Evolutionary conservation across 106 monocot species (phyloP).

Genomic region (Agapanthus africanus): DNA sequence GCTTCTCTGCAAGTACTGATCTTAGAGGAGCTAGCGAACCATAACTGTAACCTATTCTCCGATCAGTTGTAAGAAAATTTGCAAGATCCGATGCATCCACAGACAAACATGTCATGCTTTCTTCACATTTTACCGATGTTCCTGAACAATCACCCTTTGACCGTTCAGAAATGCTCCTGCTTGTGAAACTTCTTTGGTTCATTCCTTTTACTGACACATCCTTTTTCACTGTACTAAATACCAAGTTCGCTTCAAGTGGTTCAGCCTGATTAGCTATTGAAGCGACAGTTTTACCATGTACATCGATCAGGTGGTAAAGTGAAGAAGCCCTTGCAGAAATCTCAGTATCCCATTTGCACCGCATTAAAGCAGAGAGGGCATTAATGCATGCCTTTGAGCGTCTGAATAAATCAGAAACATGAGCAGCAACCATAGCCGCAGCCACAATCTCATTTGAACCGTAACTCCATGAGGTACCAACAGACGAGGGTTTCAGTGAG

Average conservation of each 20-base stretch:
- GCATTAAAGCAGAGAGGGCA: conserved; percentile 78
- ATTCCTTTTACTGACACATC: conserved; percentile 25
- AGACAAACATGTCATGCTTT: conserved; percentile 45
- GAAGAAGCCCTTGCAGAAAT: conserved; percentile 83
- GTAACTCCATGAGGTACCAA: conserved; percentile 95
- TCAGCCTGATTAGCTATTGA: conserved; percentile 86
- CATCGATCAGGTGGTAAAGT: conserved; percentile 90
- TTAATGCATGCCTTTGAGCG: conserved; percentile 89
- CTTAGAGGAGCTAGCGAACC: conserved; percentile 55
- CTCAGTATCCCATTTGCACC: conserved; percentile 88
- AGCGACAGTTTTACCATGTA: conserved; percentile 89
- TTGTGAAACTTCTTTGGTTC: conserved; percentile 13
- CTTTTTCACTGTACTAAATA: conserved; percentile 24
- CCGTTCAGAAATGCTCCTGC: conserved; percentile 12
- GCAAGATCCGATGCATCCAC: conserved; percentile 85
- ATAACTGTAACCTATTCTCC: conserved; percentile 53
- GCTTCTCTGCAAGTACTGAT: conserved; percentile 71
- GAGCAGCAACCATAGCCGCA: conserved; percentile 99
- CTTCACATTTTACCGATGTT: conserved; percentile 17
- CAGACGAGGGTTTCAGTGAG: conserved; percentile 91
- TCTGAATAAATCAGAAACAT: conserved; percentile 93
- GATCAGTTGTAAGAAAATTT: conserved; percentile 85
- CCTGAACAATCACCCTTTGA: conserved; percentile 21
- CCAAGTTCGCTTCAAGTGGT: conserved; percentile 67
- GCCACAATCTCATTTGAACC: conserved; percentile 99